Evolutionary conservation across 2,329 filamentous ascomycete genomes (phyloP), one percentile per base, ranked within the genome.

Genomic region (Scytalidium sp.): DNA sequence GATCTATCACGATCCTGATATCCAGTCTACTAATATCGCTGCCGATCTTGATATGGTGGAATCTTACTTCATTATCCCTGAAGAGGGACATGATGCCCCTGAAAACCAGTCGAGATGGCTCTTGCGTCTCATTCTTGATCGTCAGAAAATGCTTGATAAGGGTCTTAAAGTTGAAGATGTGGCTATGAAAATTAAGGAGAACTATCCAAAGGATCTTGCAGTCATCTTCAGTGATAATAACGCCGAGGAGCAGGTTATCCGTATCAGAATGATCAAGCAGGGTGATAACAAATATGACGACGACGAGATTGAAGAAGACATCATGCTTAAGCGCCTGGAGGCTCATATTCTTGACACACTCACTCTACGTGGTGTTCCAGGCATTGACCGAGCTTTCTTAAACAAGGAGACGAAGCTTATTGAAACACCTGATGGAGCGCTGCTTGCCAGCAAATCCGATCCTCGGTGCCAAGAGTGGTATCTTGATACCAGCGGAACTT

Each of bases 141-240:
- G 94, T 50, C 89, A 95, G 63, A 95, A 96, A 76, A 80, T 99
- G 72, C 83, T 99, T 36, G 94, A 99, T 70, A 99, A 95, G 79
- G 89, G 87, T 54, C 80, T 99, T 55, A 87, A 84, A 27, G 92
- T 99, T 51, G 87, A 94, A 53, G 91, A 99, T 62, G 93, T 99
- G 53, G 93, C 93, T 25, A 75, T 80, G 53, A 88, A 85, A 64
- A 94, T 99, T 72, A 96, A 95, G 75, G 84, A 92, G 57, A 86
- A 91, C 47, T 99, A 96, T 65, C 80, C 84, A 19, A 84, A 80
- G 54, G 91, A 96, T 68, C 75, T 97, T 60, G 90, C 90, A 13
- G 85, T 99, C 58, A 92, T 99, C 53, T 96, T 96, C 77, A 96
- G 91, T 70, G 94, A 99, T 70, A 94, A 97, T 76, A 99, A 99